A percentile compares a stretch with the other conserved stretches of the same genome.
These are phyloP conservation scores for Cephaloascus albidus DNA, from an alignment of 805 yeast species.

Conservation along the genomic window DNA sequence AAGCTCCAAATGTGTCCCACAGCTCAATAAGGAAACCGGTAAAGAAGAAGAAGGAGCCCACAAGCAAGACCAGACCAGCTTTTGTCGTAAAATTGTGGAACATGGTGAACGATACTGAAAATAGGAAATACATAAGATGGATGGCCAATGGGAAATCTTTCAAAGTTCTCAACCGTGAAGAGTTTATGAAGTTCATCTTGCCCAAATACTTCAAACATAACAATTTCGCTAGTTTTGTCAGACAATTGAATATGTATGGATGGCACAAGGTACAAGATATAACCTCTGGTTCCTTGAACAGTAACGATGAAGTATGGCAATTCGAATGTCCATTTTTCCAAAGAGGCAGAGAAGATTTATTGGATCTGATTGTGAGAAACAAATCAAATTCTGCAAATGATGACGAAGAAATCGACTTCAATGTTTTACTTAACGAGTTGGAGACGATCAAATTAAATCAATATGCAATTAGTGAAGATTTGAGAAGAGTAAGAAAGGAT, in stretches of 20 bases:
- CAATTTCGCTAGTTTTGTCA: constrained; percentile 90
- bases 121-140: constrained; percentile 74
- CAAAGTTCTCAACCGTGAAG: constrained; percentile 76
- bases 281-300: constrained; percentile 56
- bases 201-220: constrained; percentile 94
- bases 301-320: constrained; percentile 77
- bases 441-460: constrained; percentile 75
- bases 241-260: constrained; percentile 97
- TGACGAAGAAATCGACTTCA: constrained; percentile 33
- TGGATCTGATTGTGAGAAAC: constrained; percentile 81
- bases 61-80: constrained; percentile 65
- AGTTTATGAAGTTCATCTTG: constrained; percentile 71
- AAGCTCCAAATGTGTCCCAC: background rate
- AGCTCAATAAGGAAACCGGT: background rate
- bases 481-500: constrained; percentile 74
- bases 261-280: constrained; percentile 98
- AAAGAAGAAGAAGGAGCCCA: constrained; percentile 20
- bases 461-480: constrained; percentile 71
- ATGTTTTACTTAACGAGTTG: constrained; percentile 55
- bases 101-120: constrained; percentile 80
- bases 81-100: constrained; percentile 92
- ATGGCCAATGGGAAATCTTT: constrained; percentile 76
- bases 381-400: constrained; percentile 30
- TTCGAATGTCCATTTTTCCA: constrained; percentile 78
- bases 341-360: constrained; percentile 70